These are phyloP conservation scores for Phytophthora capsici DNA, from an alignment of 352 stramenopile species.

Conservation along the genomic window DNA sequence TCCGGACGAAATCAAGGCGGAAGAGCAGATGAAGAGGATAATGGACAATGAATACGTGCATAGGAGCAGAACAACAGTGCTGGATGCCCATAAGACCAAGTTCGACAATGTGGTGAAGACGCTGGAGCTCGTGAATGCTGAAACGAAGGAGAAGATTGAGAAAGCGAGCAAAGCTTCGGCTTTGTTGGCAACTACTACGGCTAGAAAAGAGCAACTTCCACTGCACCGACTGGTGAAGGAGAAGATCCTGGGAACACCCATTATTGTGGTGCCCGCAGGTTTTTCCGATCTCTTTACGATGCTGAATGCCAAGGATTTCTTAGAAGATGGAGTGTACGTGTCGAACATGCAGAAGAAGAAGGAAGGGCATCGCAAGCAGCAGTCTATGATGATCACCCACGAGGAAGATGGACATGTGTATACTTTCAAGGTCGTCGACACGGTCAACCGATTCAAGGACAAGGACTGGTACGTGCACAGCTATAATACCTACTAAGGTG, in stretches of 20 bases:
- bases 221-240: conserved; percentile 74
- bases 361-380: conserved; percentile 79
- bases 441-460: conserved; percentile 79
- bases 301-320: conserved; percentile 90
- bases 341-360: conserved; percentile 89
- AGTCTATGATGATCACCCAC: conserved; percentile 84
- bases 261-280: conserved; percentile 91
- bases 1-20: conserved; percentile 33
- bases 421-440: conserved; percentile 91
- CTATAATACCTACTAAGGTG: not conserved
- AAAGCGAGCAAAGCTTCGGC: conserved; percentile 78
- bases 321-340: conserved; percentile 82
- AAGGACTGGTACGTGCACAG: conserved; percentile 79
- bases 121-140: conserved; percentile 80
- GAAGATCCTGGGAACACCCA: conserved; percentile 86
- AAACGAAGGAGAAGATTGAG: conserved; percentile 89
- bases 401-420: conserved; percentile 83
- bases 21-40: conserved; percentile 69
- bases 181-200: conserved; percentile 43
- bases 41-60: conserved; percentile 71
- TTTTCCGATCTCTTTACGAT: conserved; percentile 90
- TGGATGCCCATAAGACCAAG: conserved; percentile 81
- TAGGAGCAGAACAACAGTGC: conserved; percentile 71
- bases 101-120: conserved; percentile 87
- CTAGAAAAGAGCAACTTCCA: conserved; percentile 71